Evolutionary conservation across 371 early-diverging fungal genomes (phyloP), one percentile per base, ranked within the genome.

Genomic region (Lichtheimia hyalospora): DNA sequence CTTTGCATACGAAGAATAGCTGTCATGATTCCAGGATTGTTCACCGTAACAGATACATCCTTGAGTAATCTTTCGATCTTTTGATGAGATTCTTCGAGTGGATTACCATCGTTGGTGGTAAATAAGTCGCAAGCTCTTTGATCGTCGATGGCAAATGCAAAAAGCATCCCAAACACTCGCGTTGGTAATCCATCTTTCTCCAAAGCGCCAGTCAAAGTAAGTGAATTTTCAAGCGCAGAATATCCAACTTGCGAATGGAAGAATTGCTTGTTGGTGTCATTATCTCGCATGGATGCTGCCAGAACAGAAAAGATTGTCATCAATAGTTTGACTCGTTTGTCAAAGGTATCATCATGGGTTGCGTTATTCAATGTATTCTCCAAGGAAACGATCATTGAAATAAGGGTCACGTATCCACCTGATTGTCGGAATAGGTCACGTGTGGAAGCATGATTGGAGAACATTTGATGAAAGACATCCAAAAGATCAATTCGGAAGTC

Each of bases 401-500:
- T 79, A 21, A 86, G 61, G 34, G 83, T 83, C 8, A 89, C 82
- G 62, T 82, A 88, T 7, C 90, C 90, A 1, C 89, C 87, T 10
- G 72, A 75, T 28, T 74, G 71, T 28, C 88, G 79, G 54, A 89
- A 87, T 15, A 81, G 79, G 57, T 87, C 84, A 44, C 80, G 71
- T 4, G 69, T 68, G 12, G 67, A 61, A 5, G 65, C 50, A 52
- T 82, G 83, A 3, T 77, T 63, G 16, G 68, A 42, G 43, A 89
- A 77, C 5, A 85, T 76, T 0, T 79, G 71, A 15, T 74, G 75
- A 49, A 88, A 76, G 1, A 85, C 71, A 18, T 70, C 74, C 21
- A 89, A 58, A 4, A 85, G 75, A 49, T 85, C 84, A 39, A 82
- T 56, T 60, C 84, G 75, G 62, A 86, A 80, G 52, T 76, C 83